phyloP scores from a whole-genome alignment of 225 moss, liverwort and hornwort genomes.

The Pleurozium schreberi region DNA sequence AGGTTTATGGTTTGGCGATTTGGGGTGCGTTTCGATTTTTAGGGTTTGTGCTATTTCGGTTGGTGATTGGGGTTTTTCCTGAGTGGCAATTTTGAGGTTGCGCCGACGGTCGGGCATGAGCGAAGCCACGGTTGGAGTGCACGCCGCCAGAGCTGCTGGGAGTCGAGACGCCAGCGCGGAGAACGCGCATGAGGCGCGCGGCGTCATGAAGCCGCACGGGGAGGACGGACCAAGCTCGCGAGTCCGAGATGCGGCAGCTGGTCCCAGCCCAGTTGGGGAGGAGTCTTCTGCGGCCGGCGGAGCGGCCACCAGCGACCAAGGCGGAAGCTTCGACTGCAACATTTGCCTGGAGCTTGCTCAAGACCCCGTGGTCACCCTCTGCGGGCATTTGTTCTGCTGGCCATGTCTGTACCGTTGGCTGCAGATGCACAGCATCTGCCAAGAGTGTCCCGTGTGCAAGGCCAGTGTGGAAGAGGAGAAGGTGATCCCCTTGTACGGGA shows the following conservation, averaged over 20 bases:
- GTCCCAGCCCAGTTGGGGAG: slow-evolving; percentile 40
- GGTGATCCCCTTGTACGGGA: slow-evolving; percentile 86
- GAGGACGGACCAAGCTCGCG: slow-evolving; percentile 75
- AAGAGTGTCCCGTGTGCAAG: slow-evolving; percentile 96
- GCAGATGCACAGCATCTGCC: slow-evolving; percentile 91
- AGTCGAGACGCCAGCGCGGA: background rate
- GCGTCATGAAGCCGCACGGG: slow-evolving; percentile 64
- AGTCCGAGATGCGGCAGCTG: slow-evolving; percentile 22
- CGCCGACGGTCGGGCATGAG: slow-evolving; percentile 10
- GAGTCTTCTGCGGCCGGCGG: slow-evolving; percentile 44
- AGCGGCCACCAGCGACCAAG: slow-evolving; percentile 50
- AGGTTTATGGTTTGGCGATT: background rate
- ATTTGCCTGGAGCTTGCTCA: slow-evolving; percentile 94
- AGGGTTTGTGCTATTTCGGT: background rate
- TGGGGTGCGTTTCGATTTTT: background rate
- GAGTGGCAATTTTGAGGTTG: background rate
- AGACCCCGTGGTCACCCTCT: slow-evolving; percentile 91
- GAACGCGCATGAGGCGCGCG: slow-evolving; percentile 49
- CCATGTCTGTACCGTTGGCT: slow-evolving; percentile 97
- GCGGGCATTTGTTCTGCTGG: slow-evolving; percentile 96
- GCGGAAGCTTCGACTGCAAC: slow-evolving; percentile 96
- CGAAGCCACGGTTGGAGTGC: slow-evolving; percentile 4
- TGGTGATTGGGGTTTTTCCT: background rate
- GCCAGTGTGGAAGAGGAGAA: slow-evolving; percentile 98
- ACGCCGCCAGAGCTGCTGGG: background rate